A percentile compares a stretch with the other conserved stretches of the same genome.
phyloP scores from a whole-genome alignment of 1,139 yeast genomes.

The Spathaspora jeffriesii region DNA sequence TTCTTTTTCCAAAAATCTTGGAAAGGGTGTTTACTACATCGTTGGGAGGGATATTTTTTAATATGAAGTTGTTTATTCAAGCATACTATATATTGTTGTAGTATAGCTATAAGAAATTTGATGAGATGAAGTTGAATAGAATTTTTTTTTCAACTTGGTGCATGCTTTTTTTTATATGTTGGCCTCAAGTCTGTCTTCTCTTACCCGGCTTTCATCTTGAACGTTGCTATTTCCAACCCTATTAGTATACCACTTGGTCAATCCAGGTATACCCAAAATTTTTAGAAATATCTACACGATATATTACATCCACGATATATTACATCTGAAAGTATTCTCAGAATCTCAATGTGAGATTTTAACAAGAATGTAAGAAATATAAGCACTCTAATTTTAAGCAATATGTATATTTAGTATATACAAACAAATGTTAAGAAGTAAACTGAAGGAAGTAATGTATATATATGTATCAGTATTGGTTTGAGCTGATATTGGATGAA shows the following conservation, averaged over 20 bases:
- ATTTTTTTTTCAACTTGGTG: neutral
- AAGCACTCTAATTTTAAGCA: neutral
- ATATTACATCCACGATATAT: no score
- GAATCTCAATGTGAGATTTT: neutral
- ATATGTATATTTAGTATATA: neutral
- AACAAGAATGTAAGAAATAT: neutral
- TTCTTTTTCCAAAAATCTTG: neutral
- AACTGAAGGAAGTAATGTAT: neutral
- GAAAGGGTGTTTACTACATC: neutral
- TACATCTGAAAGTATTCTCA: neutral
- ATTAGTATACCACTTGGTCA: no score
- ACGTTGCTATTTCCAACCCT: neutral
- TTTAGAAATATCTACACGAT: no score
- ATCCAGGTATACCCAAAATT: no score
- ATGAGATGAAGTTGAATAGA: neutral
- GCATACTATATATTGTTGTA: neutral
- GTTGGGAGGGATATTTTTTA: neutral
- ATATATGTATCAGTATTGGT: neutral
- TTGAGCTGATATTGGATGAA: neutral
- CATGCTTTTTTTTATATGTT: neutral
- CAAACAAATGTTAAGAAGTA: neutral
- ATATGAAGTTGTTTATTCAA: conserved; percentile 1
- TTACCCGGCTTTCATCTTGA: neutral
- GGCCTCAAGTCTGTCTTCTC: neutral
- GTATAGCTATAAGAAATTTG: neutral